Conservation (phyloP, 2,329 filamentous ascomycete species). For the Ophiostoma angusticollis region DNA sequence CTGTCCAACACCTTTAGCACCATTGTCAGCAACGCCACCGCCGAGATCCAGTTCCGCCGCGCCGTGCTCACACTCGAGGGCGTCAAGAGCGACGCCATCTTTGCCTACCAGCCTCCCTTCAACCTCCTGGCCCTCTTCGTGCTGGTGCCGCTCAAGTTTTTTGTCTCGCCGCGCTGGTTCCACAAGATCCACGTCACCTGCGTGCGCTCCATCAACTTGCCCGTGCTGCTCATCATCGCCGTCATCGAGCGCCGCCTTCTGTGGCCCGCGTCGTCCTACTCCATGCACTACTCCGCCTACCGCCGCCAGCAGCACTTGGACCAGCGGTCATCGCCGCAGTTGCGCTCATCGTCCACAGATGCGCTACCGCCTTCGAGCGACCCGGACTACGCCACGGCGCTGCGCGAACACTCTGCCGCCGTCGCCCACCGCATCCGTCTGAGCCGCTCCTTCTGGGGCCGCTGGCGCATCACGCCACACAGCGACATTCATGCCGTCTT, state of each 20-base stretch:
- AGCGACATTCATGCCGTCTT: conserved; percentile 63
- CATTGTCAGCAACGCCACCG: conserved; percentile 61
- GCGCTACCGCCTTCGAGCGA: neutral
- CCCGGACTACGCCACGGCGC: conserved; percentile 5
- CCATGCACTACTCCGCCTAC: conserved; percentile 9
- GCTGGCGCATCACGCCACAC: conserved; percentile 56
- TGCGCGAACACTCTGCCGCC: too few species aligned
- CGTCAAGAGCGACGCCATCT: conserved; percentile 73
- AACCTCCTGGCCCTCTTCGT: conserved; percentile 66
- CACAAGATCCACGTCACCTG: conserved; percentile 77
- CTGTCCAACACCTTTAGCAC: conserved; percentile 72
- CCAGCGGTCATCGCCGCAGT: neutral
- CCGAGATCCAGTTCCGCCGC: conserved; percentile 73
- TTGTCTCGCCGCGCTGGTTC: conserved; percentile 74
- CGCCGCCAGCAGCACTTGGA: neutral
- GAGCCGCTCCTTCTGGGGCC: conserved; percentile 49
- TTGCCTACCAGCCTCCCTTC: conserved; percentile 72
- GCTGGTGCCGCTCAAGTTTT: conserved; percentile 62
- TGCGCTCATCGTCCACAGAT: neutral
- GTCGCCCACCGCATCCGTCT: neutral
- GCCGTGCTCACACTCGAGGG: conserved; percentile 75
- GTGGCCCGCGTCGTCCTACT: conserved; percentile 34
- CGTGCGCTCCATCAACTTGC: conserved; percentile 62
- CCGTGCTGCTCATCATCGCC: conserved; percentile 58
- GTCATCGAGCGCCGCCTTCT: conserved; percentile 57